A percentile compares a stretch with the other conserved stretches of the same genome.
Conservation (phyloP, 108 stramenopile species). For the Mediolabrus comicus region DNA sequence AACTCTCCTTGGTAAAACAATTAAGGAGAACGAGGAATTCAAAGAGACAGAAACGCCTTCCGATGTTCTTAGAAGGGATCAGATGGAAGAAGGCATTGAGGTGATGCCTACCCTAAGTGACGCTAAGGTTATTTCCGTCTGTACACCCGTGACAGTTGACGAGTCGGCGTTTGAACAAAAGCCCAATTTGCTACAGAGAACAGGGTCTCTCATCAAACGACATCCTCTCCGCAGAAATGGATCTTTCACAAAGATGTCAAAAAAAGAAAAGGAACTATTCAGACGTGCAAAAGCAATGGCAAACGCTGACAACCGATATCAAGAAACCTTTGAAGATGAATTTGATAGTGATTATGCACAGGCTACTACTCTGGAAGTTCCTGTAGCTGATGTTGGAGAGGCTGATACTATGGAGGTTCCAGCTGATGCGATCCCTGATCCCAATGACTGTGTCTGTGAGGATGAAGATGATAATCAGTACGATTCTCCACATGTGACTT, state of each 20-base stretch:
- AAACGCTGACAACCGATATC: not conserved
- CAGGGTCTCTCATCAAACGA: slow-evolving; percentile 14
- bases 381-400: too few relatives aligned
- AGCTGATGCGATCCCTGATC: too few relatives aligned
- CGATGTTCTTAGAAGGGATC: too few relatives aligned
- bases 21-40: not conserved
- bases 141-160: slow-evolving; percentile 37
- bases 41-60: not conserved
- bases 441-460: too few relatives aligned
- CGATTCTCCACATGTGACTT: not conserved
- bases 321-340: slow-evolving; percentile 8
- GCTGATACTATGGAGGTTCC: too few relatives aligned
- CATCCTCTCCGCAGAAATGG: not conserved
- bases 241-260: slow-evolving; percentile 19
- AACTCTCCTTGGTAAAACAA: not conserved
- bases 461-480: not conserved
- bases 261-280: not conserved
- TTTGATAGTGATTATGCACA: not conserved
- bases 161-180: not conserved
- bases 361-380: too few relatives aligned
- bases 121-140: slow-evolving; percentile 25
- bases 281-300: slow-evolving; percentile 6
- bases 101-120: slow-evolving; percentile 32
- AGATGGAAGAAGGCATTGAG: not conserved
- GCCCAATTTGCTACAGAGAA: slow-evolving; percentile 17